Percentiles rank a stretch among this genome's conserved stretches.
Evolutionary conservation across 106 monocot species (phyloP).

Genomic region (Dendrobium catenatum): DNA sequence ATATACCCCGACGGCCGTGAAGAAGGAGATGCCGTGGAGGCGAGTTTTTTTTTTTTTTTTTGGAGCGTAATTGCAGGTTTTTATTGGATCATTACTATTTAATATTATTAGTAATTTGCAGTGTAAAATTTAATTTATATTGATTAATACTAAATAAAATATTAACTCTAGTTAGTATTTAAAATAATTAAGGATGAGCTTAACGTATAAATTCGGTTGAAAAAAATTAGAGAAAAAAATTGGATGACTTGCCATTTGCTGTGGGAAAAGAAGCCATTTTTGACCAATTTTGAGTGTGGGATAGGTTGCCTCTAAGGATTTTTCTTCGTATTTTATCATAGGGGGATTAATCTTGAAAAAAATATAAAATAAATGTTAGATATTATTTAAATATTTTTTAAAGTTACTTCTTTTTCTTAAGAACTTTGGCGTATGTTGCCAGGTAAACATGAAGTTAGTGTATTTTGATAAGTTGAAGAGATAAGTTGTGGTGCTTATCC

Average conservation of each 20-base stretch:
- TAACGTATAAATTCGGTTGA: neutral
- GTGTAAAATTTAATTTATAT: neutral
- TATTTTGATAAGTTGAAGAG: too few relatives aligned
- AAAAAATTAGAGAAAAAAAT: neutral
- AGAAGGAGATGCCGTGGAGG: neutral
- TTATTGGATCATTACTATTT: too few relatives aligned
- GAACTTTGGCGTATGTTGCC: too few relatives aligned
- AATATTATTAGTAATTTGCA: neutral
- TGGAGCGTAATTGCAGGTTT: too few relatives aligned
- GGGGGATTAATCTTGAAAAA: too few relatives aligned
- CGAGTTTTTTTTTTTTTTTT: neutral
- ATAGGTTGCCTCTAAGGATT: neutral
- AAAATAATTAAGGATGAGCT: neutral
- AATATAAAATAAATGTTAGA: too few relatives aligned
- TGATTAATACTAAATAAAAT: neutral
- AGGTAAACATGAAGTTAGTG: too few relatives aligned
- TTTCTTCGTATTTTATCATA: too few relatives aligned
- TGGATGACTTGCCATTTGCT: neutral
- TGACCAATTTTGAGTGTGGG: constrained; percentile 2
- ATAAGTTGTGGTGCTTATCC: too few relatives aligned
- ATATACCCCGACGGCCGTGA: neutral
- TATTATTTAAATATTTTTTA: too few relatives aligned
- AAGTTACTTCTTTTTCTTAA: too few relatives aligned
- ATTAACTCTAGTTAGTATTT: neutral
- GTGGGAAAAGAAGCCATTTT: neutral